Evolutionary conservation across 1,284 basidiomycete species (phyloP).

Genomic region (Schizopora paradoxa): DNA sequence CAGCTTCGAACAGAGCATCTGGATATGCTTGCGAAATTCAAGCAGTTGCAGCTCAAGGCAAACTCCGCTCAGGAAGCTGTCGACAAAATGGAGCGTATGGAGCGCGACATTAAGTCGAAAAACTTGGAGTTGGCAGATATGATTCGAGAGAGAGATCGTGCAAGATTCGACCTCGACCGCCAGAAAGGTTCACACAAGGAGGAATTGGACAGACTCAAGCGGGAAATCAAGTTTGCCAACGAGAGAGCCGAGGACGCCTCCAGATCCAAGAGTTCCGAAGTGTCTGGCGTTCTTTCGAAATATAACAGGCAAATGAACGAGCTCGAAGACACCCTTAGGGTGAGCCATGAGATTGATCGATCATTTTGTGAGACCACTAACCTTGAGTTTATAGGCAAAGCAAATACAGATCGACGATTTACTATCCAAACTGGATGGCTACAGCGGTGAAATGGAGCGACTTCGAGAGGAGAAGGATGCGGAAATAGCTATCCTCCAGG

Average conservation of each 20-base stretch:
- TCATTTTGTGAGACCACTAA: constrained; percentile 13
- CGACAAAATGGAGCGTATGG: constrained; percentile 99
- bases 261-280: constrained; percentile 89
- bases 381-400: constrained; percentile 56
- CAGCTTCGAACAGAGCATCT: constrained; percentile 96
- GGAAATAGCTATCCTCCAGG: constrained; percentile 93
- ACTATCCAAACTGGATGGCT: constrained; percentile 71
- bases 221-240: constrained; percentile 95
- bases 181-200: constrained; percentile 94
- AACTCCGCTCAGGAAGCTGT: constrained; percentile 99
- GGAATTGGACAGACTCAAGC: constrained; percentile 87
- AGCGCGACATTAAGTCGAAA: constrained; percentile 96
- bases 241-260: constrained; percentile 95
- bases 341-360: constrained; percentile 40
- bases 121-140: constrained; percentile 98
- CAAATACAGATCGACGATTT: constrained; percentile 94
- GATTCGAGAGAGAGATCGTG: constrained; percentile 96
- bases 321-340: constrained; percentile 89
- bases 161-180: constrained; percentile 95
- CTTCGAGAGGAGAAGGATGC: constrained; percentile 94
- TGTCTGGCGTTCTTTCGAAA: constrained; percentile 82
- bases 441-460: constrained; percentile 71
- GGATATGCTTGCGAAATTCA: constrained; percentile 96
- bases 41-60: constrained; percentile 96
- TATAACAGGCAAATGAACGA: constrained; percentile 97